Evolutionary conservation across 441 rosid species (phyloP).

Genomic region (Adansonia rubrostipa): DNA sequence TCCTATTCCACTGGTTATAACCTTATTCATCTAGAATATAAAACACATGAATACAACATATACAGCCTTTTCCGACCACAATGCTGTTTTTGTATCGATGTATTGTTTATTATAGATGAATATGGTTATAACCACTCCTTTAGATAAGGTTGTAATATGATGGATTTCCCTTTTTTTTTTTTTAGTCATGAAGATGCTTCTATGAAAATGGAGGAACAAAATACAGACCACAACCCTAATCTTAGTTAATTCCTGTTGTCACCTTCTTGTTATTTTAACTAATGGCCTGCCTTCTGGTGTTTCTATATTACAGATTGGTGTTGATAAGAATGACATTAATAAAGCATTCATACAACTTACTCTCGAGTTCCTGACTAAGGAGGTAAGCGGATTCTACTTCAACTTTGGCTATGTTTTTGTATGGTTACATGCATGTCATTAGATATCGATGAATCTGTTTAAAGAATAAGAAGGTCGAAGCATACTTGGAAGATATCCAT

Average conservation of each 20-base stretch:
- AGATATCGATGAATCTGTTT: background rate
- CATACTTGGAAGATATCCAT: background rate
- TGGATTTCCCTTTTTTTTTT: background rate
- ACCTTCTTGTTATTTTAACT: conserved; percentile 18
- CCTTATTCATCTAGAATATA: too few relatives aligned
- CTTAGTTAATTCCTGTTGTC: background rate
- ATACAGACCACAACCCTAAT: background rate
- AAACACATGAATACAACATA: too few relatives aligned
- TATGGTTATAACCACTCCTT: background rate
- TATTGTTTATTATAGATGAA: background rate
- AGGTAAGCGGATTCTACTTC: conserved; percentile 48
- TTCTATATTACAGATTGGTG: conserved; percentile 65
- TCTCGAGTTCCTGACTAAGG: conserved; percentile 80
- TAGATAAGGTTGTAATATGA: background rate
- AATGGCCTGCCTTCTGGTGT: conserved; percentile 20
- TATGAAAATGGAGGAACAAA: background rate
- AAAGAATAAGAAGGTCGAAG: background rate
- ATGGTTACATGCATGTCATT: background rate
- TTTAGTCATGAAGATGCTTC: background rate
- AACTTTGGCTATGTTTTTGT: conserved; percentile 12
- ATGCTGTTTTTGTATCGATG: background rate
- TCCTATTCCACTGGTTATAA: too few relatives aligned
- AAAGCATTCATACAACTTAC: conserved; percentile 86
- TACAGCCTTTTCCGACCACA: too few relatives aligned
- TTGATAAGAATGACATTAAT: conserved; percentile 67